Evolutionary conservation across 768 basidiomycete genomes (phyloP), one percentile per base, ranked within the genome.

Genomic region (Tricholoma saponaceum): DNA sequence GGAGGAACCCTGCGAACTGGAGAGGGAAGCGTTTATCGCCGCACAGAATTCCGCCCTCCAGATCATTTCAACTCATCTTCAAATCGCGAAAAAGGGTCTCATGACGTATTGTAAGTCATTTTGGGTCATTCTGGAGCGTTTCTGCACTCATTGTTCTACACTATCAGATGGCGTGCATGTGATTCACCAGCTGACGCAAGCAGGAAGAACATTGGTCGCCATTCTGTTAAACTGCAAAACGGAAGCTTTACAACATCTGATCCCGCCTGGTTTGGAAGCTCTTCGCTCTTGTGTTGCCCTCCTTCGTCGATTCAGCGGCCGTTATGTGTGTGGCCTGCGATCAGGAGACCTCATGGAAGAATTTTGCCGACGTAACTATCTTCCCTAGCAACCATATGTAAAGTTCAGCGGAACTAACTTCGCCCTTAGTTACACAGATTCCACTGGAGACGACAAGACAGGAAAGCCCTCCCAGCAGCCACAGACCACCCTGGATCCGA

Each of bases 261-360:
- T 94, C 53, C 82, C 91, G 16, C 84, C 91, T 35, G 85, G 90
- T 12, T 81, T 95, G 53, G 92, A 96, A 39, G 91, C 90, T 0
- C 76, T 96, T 51, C 82, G 92, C 46, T 92, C 90, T 3, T 96
- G 93, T 65, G 90, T 96, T 7, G 89, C 89, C 4, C 77, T 97
- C n/a, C 72, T 96, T 58, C 76, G 92, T 56, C 80, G 92, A 33
- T 97, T 97, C 72, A 94, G 92, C 62, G 91, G 90, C 60, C 82
- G 93, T 47, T 97, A 97, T 73, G 84, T 96, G 20, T 96, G 95
- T 67, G 94, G 94, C 1, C 82, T 93, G 43, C 78, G 95, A 52
- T 92, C 90, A 47, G 92, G 93, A 26, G 95, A 96, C 72, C 80
- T 96, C 43, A 89, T 97, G 82, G 94, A 96, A 67, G 95, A 96